Conservation (phyloP, 169 alveolate genomes). For the Perkinsus chesapeaki region DNA sequence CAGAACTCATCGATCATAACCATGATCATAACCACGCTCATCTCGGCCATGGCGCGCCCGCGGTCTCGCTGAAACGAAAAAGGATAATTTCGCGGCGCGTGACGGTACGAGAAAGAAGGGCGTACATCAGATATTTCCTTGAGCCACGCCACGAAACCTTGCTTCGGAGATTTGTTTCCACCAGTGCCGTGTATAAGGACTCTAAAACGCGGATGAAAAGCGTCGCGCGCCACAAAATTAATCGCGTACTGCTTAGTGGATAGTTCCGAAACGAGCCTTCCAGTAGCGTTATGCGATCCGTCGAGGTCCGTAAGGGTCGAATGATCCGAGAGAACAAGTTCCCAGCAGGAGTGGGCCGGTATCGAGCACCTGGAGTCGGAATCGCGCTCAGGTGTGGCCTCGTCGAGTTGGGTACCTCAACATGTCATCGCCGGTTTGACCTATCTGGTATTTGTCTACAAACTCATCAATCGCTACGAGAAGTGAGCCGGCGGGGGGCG, state of each 20-base stretch:
- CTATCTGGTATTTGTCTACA: not conserved
- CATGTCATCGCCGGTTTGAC: not conserved
- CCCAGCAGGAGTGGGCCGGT: not conserved
- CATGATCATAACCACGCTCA: not conserved
- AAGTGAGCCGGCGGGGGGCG: not conserved
- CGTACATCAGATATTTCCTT: not conserved
- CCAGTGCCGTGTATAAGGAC: not conserved
- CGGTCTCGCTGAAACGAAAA: not conserved
- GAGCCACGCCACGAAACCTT: not conserved
- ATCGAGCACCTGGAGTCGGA: not conserved
- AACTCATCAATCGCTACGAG: not conserved
- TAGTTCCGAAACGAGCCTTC: not conserved
- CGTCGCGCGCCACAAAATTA: not conserved
- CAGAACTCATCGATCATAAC: not conserved
- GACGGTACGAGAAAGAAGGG: not conserved
- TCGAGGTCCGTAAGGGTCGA: not conserved
- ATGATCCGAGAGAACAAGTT: not conserved
- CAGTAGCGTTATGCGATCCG: not conserved
- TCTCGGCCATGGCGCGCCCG: not conserved
- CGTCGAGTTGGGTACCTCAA: not conserved
- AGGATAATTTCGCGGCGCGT: not conserved
- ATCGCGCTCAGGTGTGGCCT: not conserved
- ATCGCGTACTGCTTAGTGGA: not conserved
- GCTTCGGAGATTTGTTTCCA: not conserved
- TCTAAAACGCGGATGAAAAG: not conserved